Base-by-base conservation (phyloP, 2,329 filamentous ascomycete genomes). In the Zelopaecilomyces penicillatus region DNA sequence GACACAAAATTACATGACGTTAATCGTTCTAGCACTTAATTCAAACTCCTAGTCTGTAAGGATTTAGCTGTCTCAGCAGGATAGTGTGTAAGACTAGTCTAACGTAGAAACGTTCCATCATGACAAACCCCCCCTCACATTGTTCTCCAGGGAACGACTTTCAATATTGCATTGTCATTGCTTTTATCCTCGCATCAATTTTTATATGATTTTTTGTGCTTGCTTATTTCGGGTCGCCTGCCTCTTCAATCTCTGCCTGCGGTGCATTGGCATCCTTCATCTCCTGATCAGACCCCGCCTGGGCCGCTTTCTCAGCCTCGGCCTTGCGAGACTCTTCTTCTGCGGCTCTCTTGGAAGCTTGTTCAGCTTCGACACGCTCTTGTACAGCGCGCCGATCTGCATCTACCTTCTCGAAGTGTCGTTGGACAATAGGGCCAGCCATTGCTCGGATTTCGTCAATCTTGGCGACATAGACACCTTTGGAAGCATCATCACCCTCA, bases 391-490 rank as follows among this genome's bases (percentile, higher is more conserved):
- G 80, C 54, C 89, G 85, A 69, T 96, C 88, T 49, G 82, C 80
- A 68, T 96, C 87, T 52, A 89, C 72, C 75, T 95, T 95, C 66
- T 98, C 93, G 65, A 91, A 90, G 76, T 95, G 88, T 55, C 91
- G 86, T 73, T 95, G 89, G 53, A 89, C 80, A 60, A 98, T 87
- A 47, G 93, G 91, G 11, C 90, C 93, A 39, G 89, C 87, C 59
- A 95, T 78, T 54, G 87, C 81, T 56, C 88, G 86, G 65, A 98
- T 89, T 67, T 98, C 93, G 52, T 97, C 93, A 67, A 93, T 83
- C 80, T 97, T 98, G 69, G 87, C 79, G 50, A 94, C 73, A 70
- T 98, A 98, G 60, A 93, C 79, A 44, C 86, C 89, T 77, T 97
- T 97, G 60, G 85, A 85, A 54, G 89, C 81, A 65, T 98, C 93